Conservation (phyloP, 208 protist species). For the Trypanosoma brucei region DNA sequence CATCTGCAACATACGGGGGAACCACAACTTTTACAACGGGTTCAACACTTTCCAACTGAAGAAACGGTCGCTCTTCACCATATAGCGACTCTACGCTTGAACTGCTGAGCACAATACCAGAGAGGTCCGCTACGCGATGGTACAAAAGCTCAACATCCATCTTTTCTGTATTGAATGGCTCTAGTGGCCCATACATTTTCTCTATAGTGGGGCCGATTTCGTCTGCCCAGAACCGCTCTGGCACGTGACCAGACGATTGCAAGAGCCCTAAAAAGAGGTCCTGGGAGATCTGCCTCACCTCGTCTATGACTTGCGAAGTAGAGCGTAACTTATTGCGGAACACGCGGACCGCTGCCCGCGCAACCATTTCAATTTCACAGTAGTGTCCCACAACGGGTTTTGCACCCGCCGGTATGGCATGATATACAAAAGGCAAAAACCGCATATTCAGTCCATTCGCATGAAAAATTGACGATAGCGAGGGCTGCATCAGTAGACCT, state of each 20-base stretch:
- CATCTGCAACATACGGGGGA: constrained; percentile 11
- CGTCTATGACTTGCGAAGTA: constrained; percentile 26
- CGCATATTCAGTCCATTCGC: constrained; percentile 69
- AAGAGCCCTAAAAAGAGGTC: constrained; percentile 50
- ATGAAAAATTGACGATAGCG: constrained; percentile 51
- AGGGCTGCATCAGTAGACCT: constrained; percentile 51
- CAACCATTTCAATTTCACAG: constrained; percentile 71
- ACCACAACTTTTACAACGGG: constrained; percentile 26
- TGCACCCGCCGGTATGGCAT: constrained; percentile 46
- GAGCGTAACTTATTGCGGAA: constrained; percentile 47
- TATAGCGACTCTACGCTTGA: constrained; percentile 32
- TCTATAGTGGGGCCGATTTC: constrained; percentile 60
- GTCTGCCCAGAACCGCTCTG: constrained; percentile 62
- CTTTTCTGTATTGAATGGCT: constrained; percentile 47
- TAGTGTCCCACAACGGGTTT: constrained; percentile 52
- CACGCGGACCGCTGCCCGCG: constrained; percentile 52
- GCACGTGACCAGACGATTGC: constrained; percentile 30
- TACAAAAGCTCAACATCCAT: constrained; percentile 53
- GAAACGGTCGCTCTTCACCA: constrained; percentile 29
- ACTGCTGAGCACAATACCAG: constrained; percentile 48
- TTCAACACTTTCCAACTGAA: constrained; percentile 25
- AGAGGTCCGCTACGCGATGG: constrained; percentile 36
- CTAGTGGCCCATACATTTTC: constrained; percentile 35
- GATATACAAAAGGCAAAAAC: constrained; percentile 76
- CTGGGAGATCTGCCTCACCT: constrained; percentile 25